Conservation (phyloP, 257 asterid genomes). For the Lantana camara region DNA sequence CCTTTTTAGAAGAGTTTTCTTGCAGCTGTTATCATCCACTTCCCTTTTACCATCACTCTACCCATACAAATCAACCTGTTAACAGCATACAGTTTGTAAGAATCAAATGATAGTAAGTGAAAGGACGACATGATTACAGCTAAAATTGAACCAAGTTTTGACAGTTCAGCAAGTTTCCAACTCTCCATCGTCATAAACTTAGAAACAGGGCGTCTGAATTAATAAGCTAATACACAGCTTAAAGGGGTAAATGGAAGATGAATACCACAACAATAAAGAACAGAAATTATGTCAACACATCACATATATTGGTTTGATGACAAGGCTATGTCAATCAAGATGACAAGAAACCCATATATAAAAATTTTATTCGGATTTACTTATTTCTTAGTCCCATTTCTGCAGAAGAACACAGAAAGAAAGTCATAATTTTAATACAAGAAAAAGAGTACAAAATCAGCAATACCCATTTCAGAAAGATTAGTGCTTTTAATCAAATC, state of each 20-base stretch:
- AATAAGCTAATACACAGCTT: too few relatives aligned
- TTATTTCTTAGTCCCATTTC: conserved; percentile 22
- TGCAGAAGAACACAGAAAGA: background rate
- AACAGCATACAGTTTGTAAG: too few relatives aligned
- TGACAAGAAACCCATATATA: background rate
- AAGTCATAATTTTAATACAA: conserved; percentile 30
- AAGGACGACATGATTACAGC: too few relatives aligned
- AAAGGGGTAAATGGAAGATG: background rate
- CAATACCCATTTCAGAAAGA: conserved; percentile 30
- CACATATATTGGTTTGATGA: background rate
- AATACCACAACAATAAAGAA: background rate
- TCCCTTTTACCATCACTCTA: conserved; percentile 12
- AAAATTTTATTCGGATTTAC: background rate
- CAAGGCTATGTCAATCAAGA: background rate
- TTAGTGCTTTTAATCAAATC: conserved; percentile 7
- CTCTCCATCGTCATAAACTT: background rate
- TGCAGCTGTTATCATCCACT: conserved; percentile 12
- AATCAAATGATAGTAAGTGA: too few relatives aligned
- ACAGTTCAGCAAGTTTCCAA: too few relatives aligned
- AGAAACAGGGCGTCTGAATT: too few relatives aligned
- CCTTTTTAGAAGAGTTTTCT: conserved; percentile 25
- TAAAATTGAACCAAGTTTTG: too few relatives aligned
- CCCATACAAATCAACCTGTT: conserved; percentile 19
- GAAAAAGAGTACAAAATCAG: conserved; percentile 28
- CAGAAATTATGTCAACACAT: background rate